Evolutionary conservation across 2,329 filamentous ascomycete genomes (phyloP).

Genomic region (Xylaria hypoxylon): DNA sequence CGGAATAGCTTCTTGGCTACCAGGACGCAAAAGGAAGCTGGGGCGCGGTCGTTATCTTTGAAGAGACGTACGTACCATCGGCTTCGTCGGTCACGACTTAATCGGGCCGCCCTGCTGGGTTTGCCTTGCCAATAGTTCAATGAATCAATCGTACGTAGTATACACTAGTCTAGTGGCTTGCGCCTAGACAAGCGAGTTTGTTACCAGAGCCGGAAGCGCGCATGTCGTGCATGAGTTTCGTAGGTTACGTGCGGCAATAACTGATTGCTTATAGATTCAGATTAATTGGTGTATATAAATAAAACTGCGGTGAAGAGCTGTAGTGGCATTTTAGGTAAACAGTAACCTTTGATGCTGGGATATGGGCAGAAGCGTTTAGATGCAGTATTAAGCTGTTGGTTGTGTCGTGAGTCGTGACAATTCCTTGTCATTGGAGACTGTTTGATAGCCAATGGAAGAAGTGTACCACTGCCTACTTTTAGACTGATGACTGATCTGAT

Average conservation of each 20-base stretch:
- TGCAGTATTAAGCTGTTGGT: not conserved
- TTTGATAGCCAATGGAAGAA: constrained; percentile 2
- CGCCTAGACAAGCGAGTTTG: not conserved
- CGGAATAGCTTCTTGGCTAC: constrained; percentile 22
- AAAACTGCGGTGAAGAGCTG: not conserved
- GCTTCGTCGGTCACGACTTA: not conserved
- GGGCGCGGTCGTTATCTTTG: constrained; percentile 20
- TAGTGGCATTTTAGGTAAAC: not conserved
- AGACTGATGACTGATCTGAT: constrained; percentile 9
- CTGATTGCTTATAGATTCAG: not conserved
- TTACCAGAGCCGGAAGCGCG: constrained; percentile 1
- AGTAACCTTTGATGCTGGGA: not conserved
- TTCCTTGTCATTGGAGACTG: not conserved
- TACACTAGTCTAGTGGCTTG: not conserved
- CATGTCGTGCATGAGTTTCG: not conserved
- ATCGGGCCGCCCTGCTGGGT: constrained; percentile 2
- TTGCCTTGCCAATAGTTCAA: not conserved
- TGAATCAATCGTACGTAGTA: not conserved
- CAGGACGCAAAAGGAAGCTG: constrained; percentile 33
- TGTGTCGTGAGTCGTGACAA: constrained; percentile 19
- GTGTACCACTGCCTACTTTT: not conserved
- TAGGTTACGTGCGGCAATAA: constrained; percentile 6
- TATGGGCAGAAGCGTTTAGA: constrained; percentile 1
- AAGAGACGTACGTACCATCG: not conserved
- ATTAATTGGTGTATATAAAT: not conserved